Evolutionary conservation across 2,329 filamentous ascomycete genomes (phyloP).

Genomic region (Chaetomiaceae sp.): DNA sequence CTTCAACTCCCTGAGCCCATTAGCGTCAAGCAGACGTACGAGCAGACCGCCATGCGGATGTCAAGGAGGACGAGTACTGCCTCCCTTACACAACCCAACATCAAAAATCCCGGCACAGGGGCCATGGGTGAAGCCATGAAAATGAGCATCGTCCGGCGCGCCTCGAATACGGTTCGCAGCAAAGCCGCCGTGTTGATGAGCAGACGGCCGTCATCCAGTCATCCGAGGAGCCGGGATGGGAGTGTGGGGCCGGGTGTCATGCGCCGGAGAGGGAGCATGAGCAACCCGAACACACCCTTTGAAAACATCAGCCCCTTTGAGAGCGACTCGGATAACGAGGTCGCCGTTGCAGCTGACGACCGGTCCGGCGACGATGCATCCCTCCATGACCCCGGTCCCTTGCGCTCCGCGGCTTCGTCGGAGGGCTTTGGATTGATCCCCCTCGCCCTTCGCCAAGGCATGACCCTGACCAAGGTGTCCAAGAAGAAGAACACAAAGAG

Average conservation of each 20-base stretch:
- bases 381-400: conserved; percentile 44
- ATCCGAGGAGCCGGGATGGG: conserved; percentile 73
- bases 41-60: conserved; percentile 32
- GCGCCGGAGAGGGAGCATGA: conserved; percentile 74
- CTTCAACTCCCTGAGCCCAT: conserved; percentile 73
- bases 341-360: conserved; percentile 42
- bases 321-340: conserved; percentile 34
- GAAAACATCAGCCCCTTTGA: conserved; percentile 37
- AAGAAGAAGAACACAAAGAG: conserved; percentile 79
- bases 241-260: conserved; percentile 87
- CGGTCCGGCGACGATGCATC: conserved; percentile 40
- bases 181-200: conserved; percentile 42
- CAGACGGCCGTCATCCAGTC: conserved; percentile 72
- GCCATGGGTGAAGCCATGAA: conserved; percentile 46
- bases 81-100: conserved; percentile 57
- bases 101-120: conserved; percentile 50
- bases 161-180: conserved; percentile 61
- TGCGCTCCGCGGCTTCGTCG: conserved; percentile 43
- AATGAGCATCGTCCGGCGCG: conserved; percentile 67
- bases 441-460: conserved; percentile 71
- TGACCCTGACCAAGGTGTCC: conserved; percentile 74
- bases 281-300: conserved; percentile 50
- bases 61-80: conserved; percentile 55
- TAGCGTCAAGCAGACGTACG: conserved; percentile 7
- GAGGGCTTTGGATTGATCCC: conserved; percentile 49